Conservation (phyloP, 805 yeast species). For the Saccharomycopsis javanensis region DNA sequence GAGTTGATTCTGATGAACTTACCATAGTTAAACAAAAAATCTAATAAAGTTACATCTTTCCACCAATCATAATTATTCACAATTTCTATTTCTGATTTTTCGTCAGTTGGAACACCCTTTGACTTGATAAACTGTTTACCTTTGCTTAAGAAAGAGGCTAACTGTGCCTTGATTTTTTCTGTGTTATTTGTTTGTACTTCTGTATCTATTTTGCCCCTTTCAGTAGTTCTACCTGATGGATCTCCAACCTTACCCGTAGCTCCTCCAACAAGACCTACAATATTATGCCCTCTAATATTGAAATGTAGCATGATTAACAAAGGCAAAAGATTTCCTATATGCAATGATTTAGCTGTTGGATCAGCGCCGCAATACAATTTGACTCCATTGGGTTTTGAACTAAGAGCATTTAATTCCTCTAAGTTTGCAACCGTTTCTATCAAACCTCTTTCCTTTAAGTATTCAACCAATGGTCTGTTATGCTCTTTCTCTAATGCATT, state of each 20-base stretch:
- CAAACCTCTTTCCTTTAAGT: conserved; percentile 38
- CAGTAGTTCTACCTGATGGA: conserved; percentile 85
- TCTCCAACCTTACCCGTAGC: conserved; percentile 97
- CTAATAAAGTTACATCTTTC: conserved; percentile 64
- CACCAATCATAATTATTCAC: conserved; percentile 81
- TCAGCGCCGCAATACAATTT: conserved; percentile 91
- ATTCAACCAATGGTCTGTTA: conserved; percentile 31
- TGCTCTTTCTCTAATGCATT: conserved; percentile 24
- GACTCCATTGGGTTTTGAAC: conserved; percentile 21
- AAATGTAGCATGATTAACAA: conserved; percentile 78
- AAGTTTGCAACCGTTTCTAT: conserved; percentile 32
- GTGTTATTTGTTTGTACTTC: conserved; percentile 48
- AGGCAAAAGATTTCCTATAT: conserved; percentile 85
- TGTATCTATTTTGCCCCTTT: conserved; percentile 51
- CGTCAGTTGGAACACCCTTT: conserved; percentile 29
- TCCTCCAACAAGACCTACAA: conserved; percentile 82
- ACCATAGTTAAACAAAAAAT: conserved; percentile 71
- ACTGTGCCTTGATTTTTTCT: conserved; percentile 47
- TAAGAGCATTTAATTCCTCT: conserved; percentile 25
- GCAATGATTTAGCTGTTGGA: conserved; percentile 85
- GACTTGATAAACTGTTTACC: conserved; percentile 56
- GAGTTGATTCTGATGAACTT: conserved; percentile 69
- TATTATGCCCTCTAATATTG: conserved; percentile 71
- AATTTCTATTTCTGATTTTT: conserved; percentile 33
- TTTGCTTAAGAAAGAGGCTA: conserved; percentile 46